Conservation (phyloP, 495 filamentous ascomycete species). For the Lepidopterella palustris region DNA sequence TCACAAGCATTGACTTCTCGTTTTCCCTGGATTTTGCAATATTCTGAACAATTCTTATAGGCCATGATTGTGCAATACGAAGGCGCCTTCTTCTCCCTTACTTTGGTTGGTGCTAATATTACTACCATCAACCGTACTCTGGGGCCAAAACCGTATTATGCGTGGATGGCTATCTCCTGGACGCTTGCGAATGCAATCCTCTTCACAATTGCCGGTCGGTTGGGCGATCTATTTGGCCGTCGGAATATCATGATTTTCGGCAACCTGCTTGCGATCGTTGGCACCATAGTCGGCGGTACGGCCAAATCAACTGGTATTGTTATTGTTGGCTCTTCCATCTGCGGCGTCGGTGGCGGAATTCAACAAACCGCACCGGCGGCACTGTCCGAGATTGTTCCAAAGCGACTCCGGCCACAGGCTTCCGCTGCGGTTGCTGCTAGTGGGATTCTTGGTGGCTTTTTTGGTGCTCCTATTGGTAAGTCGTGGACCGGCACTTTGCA, state of each 20-base stretch:
- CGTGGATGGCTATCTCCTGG: conserved; percentile 2
- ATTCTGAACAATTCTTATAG: not conserved
- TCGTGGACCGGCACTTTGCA: not conserved
- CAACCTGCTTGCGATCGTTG: not conserved
- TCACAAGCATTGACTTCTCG: too few species aligned
- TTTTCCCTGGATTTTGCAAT: not conserved
- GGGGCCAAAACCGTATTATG: conserved; percentile 4
- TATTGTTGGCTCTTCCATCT: not conserved
- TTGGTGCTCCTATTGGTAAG: not conserved
- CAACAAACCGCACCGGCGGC: not conserved
- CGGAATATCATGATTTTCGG: conserved; percentile 4
- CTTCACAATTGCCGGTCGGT: conserved; percentile 2
- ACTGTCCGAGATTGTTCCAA: not conserved
- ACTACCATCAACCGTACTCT: conserved; percentile 7
- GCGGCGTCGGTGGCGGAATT: not conserved
- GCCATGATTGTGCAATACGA: not conserved
- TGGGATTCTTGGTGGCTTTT: not conserved
- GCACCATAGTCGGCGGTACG: conserved; percentile 20
- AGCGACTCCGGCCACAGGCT: not conserved
- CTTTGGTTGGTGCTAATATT: not conserved
- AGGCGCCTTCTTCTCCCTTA: conserved; percentile 1
- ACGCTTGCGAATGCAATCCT: conserved; percentile 1
- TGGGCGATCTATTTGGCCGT: conserved; percentile 13
- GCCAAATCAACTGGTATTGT: conserved; percentile 10
- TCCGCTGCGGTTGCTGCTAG: not conserved